These are phyloP conservation scores for Phytophthora parvispora DNA, from an alignment of 352 stramenopile genomes.

Conservation along the genomic window DNA sequence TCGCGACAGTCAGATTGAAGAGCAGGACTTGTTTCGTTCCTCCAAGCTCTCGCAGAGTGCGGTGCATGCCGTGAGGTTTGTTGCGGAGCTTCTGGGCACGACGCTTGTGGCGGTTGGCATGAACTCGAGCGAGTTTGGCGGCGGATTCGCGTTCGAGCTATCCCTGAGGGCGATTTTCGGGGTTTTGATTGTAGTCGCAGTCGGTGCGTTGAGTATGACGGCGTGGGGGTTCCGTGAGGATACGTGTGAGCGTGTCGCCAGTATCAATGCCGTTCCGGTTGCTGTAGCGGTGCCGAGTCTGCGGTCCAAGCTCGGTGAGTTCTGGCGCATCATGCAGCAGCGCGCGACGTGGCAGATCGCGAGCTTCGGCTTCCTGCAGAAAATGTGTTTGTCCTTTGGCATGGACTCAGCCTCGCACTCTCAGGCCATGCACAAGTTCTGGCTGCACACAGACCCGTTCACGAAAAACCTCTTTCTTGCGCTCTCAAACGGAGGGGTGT, in stretches of 20 bases:
- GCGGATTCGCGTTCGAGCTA: constrained; percentile 58
- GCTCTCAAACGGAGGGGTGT: constrained; percentile 55
- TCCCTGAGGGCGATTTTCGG: constrained; percentile 51
- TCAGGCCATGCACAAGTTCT: constrained; percentile 70
- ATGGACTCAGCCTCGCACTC: constrained; percentile 62
- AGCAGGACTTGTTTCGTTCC: background rate
- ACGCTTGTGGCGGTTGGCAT: constrained; percentile 64
- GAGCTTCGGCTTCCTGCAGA: constrained; percentile 77
- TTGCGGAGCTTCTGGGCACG: constrained; percentile 61
- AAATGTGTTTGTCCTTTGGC: constrained; percentile 54
- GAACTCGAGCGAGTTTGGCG: constrained; percentile 69
- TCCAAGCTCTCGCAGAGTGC: constrained; percentile 52
- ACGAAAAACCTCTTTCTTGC: constrained; percentile 70
- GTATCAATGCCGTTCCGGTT: background rate
- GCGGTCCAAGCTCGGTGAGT: constrained; percentile 45
- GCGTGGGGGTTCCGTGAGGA: constrained; percentile 52
- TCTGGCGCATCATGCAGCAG: constrained; percentile 70
- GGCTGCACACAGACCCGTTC: constrained; percentile 72
- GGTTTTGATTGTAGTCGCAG: constrained; percentile 40
- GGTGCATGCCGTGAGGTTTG: constrained; percentile 72
- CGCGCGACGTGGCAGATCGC: constrained; percentile 81
- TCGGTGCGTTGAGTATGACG: constrained; percentile 45
- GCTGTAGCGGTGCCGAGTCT: constrained; percentile 17
- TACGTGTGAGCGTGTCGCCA: background rate
- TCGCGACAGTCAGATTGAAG: constrained; percentile 48